A percentile compares a stretch with the other conserved stretches of the same genome.
These are phyloP conservation scores for Pyrus bretschneideri DNA, from an alignment of 306 rosid species.

Conservation along the genomic window DNA sequence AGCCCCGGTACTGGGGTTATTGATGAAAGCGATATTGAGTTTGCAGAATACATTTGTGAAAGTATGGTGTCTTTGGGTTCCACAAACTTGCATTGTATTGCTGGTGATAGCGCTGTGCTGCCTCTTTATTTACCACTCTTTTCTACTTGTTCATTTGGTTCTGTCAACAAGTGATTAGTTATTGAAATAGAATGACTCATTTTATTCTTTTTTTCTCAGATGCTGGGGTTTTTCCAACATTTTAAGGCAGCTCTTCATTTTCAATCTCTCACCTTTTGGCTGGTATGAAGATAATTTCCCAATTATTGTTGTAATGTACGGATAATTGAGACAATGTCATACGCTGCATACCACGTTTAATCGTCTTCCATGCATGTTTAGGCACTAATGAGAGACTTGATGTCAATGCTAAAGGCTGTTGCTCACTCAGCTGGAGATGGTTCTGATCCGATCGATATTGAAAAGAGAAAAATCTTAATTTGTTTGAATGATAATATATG, in stretches of 20 bases:
- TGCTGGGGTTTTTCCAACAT: constrained; percentile 83
- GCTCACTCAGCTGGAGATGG: constrained; percentile 47
- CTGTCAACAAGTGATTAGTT: neutral
- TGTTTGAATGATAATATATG: constrained; percentile 59
- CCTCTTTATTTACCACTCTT: constrained; percentile 46
- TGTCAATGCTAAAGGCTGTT: constrained; percentile 63
- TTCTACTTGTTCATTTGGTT: neutral
- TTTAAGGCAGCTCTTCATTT: constrained; percentile 76
- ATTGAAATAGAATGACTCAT: neutral
- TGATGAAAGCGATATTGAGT: constrained; percentile 76
- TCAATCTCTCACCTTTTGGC: constrained; percentile 84
- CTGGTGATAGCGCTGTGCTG: constrained; percentile 50
- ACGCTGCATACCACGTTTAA: constrained; percentile 10
- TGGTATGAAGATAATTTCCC: constrained; percentile 48
- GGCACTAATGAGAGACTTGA: constrained; percentile 79
- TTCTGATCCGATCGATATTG: constrained; percentile 44
- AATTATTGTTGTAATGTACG: too few relatives aligned
- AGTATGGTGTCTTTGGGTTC: constrained; percentile 83
- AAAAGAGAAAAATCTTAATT: constrained; percentile 45
- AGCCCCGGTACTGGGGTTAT: constrained; percentile 38
- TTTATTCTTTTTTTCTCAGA: constrained; percentile 42
- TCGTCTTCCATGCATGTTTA: constrained; percentile 21
- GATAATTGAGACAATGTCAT: constrained; percentile 10
- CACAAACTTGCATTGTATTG: constrained; percentile 73
- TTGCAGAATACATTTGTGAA: constrained; percentile 77